Base-by-base conservation (phyloP, 1,284 basidiomycete genomes). In the Ustilago hordei region DNA sequence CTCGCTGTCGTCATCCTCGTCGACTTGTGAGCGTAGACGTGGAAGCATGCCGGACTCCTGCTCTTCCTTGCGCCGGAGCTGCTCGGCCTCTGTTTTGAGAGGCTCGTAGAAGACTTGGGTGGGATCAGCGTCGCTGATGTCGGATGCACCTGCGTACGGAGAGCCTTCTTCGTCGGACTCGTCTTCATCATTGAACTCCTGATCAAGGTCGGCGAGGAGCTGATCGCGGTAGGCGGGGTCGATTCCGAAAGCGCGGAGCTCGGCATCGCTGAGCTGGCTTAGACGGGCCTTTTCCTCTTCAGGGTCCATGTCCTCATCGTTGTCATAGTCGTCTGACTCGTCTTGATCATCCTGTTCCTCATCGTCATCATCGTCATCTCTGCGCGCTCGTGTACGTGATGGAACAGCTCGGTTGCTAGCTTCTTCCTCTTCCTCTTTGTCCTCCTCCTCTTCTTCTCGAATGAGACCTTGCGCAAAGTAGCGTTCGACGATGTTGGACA, bases 381-480 rank as follows among this genome's bases (percentile, higher is more conserved):
- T 36, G 28, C 55, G 63, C n/a, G 60, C 55, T 15, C 59, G 31
- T 13, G 62, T 56, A 17, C 63, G 70, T 3, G 67, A 67, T 47
- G 64, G 66, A 35, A 55, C 61, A 4, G 65, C 57, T 36, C 45
- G 55, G 32, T 8, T 55, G 43, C 13, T 75, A 5, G 59, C 64
- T 6, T 73, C 70, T 12, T 75, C 69, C n/a, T 78, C 71, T 12
- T 78, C 82, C 1, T 84, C 83, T 4, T 79, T 78, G 1, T 85
- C 86, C 7, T 81, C 76, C 19, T 79, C 75, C n/a, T 81, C 75
- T 19, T 75, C 74, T 35, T 61, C 66, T 8, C 58, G 63, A 3
- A 59, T 50, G 55, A 62, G 68, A n/a, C 72, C 64, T 34, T 79
- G 91, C 88, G 78, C 78, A 61, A 80, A 75, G 58, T 56, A 70